These are phyloP conservation scores for Triticum urartu DNA, from an alignment of 176 grass and related monocot genomes.

Conservation along the genomic window DNA sequence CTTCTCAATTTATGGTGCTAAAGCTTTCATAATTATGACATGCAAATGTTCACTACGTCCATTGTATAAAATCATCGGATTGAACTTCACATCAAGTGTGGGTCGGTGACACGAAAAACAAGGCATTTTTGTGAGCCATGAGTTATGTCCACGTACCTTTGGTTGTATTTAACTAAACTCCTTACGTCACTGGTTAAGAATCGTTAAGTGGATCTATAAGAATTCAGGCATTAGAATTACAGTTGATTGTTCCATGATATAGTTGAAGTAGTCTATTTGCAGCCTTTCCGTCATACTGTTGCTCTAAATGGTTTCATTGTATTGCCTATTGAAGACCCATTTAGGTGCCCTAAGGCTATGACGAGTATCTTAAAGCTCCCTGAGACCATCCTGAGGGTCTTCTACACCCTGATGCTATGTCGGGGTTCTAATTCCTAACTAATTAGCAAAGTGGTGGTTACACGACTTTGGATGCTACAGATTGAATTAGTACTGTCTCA, in stretches of 20 bases:
- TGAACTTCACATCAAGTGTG: constrained; percentile 23
- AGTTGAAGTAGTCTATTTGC: constrained; percentile 14
- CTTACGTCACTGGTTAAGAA: not conserved
- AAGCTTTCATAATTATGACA: constrained; percentile 1
- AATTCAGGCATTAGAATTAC: not conserved
- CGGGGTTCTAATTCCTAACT: not conserved
- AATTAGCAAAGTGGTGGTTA: not conserved
- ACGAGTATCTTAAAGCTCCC: not conserved
- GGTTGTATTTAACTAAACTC: not conserved
- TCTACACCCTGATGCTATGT: not conserved
- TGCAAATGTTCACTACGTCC: constrained; percentile 4
- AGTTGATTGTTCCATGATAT: constrained; percentile 16
- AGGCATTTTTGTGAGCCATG: not conserved
- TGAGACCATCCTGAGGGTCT: not conserved
- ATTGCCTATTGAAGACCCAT: constrained; percentile 1
- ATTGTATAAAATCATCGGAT: not conserved
- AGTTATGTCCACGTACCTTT: not conserved
- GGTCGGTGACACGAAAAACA: constrained; percentile 1
- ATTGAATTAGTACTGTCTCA: not conserved
- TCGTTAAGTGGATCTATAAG: not conserved
- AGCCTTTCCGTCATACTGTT: constrained; percentile 9
- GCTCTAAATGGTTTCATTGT: constrained; percentile 23
- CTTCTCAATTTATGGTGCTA: constrained; percentile 2
- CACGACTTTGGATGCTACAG: not conserved
- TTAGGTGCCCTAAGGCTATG: not conserved